These are phyloP conservation scores for Syzygium oleosum DNA, from an alignment of 345 rosid genomes.

Conservation along the genomic window DNA sequence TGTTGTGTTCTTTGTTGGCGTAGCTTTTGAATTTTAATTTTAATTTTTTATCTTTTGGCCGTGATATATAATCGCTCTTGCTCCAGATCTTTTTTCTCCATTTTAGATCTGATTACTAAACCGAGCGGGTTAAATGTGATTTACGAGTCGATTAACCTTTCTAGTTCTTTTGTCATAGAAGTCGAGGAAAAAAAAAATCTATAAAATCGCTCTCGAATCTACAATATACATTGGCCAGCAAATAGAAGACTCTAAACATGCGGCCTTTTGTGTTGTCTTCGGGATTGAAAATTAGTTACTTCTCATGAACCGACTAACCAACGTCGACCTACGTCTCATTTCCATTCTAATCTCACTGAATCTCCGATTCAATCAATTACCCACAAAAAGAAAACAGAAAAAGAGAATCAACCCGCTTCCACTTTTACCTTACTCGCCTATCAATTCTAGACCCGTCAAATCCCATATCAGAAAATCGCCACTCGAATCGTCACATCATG, in stretches of 20 bases:
- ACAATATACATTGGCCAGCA: background rate
- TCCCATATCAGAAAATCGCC: background rate
- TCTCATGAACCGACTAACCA: background rate
- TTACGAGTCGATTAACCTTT: background rate
- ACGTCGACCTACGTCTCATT: background rate
- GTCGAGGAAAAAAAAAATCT: background rate
- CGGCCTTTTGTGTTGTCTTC: background rate
- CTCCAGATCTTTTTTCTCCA: background rate
- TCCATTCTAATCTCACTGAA: background rate
- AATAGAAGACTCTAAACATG: background rate
- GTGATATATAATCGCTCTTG: background rate
- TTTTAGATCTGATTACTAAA: background rate
- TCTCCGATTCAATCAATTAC: background rate
- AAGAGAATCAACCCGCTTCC: background rate
- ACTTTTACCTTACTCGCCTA: accelerated
- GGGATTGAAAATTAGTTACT: background rate
- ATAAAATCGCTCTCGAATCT: background rate
- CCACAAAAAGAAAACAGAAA: too few relatives aligned
- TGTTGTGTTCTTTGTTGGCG: background rate
- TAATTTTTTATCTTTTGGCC: background rate
- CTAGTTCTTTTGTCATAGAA: background rate
- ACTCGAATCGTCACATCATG: background rate
- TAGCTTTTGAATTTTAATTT: background rate
- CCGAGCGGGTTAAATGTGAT: background rate
- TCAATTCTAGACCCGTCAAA: background rate